Base-by-base conservation (phyloP, 805 yeast genomes). In the Naumovozyma dairenensis region DNA sequence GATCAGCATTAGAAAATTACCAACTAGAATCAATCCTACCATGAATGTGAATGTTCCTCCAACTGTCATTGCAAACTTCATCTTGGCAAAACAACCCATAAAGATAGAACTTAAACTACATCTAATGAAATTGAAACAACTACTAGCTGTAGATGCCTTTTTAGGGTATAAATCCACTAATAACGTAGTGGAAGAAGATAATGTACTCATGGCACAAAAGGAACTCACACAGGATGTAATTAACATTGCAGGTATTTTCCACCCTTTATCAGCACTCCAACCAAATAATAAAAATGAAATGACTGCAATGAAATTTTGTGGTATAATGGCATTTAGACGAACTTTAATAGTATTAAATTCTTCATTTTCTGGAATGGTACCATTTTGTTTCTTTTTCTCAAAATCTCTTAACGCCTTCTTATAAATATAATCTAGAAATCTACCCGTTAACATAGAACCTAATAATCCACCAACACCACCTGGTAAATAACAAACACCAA, bases 41-140 rank as follows among this genome's bases (percentile, higher is more conserved):
- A 81, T 57, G 14, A 85, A 62, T 0, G 89, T 74, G 50, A 76
- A 81, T 0, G 82, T 70, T 8, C 94, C 92, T 1, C 94, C 94
- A 5, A 73, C 55, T 0, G 76, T 72, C 69, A 85, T 62, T 1
- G 65, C 41, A 1, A 33, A 33, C 21, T 66, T 65, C 86, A 84
- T 79, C 32, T 62, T 65, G 6, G 76, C 68, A 13, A 83, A 62
- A 6, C 77, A 77, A 2, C 85, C 89, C 35, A 79, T 66, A 33
- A 79, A 76, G 2, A 72, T 66, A 0, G 94, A 89, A 37, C 77
- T 78, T 34, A 73, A 47, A 9, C 72, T 62, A 49, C 94, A 85
- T 44, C 95, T 62, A 13, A 75, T 66, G 25, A 85, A 62, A 47
- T 85, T 84, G 46, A 77, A 67, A 35, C 79, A 66, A 18, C 92